A percentile compares a stretch with the other conserved stretches of the same genome.
Conservation (phyloP, 2,329 filamentous ascomycete genomes). For the Mariannaea elegans region DNA sequence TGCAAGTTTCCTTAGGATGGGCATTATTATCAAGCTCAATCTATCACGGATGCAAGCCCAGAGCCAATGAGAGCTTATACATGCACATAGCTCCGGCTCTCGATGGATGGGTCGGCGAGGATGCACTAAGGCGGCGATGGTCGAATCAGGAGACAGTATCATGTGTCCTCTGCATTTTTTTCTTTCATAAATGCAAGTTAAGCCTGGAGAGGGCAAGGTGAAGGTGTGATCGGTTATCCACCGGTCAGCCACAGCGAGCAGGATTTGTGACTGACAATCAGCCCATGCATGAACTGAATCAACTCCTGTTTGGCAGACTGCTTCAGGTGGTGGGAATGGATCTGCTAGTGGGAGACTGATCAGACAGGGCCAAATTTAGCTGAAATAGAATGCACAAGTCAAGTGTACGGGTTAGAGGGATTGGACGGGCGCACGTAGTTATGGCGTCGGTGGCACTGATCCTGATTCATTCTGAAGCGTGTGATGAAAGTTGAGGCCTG, state of each 20-base stretch:
- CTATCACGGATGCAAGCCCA: conserved; percentile 18
- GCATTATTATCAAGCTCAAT: conserved; percentile 29
- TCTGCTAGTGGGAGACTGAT: conserved; percentile 6
- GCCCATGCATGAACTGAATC: conserved; percentile 40
- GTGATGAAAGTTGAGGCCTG: not conserved
- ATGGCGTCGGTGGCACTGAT: not conserved
- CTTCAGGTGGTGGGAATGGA: conserved; percentile 22
- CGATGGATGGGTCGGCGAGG: conserved; percentile 20
- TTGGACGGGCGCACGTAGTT: too few relatives aligned
- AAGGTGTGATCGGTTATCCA: conserved; percentile 25
- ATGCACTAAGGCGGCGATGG: conserved; percentile 26
- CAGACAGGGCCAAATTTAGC: not conserved
- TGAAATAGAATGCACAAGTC: not conserved
- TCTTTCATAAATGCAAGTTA: not conserved
- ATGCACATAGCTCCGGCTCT: conserved; percentile 22
- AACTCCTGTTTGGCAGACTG: conserved; percentile 27
- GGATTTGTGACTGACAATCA: conserved; percentile 36
- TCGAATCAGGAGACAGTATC: conserved; percentile 30
- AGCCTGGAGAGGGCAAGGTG: conserved; percentile 17
- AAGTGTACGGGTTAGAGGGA: conserved; percentile 13
- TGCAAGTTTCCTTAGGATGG: conserved; percentile 30
- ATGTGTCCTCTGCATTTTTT: conserved; percentile 21
- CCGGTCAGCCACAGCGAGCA: conserved; percentile 36
- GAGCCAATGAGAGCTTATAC: conserved; percentile 20
- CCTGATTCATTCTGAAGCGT: not conserved